Percentiles rank a stretch among this genome's conserved stretches.
These are phyloP conservation scores for Sphaerulina musiva DNA, from an alignment of 2,329 filamentous ascomycete genomes.

Conservation along the genomic window DNA sequence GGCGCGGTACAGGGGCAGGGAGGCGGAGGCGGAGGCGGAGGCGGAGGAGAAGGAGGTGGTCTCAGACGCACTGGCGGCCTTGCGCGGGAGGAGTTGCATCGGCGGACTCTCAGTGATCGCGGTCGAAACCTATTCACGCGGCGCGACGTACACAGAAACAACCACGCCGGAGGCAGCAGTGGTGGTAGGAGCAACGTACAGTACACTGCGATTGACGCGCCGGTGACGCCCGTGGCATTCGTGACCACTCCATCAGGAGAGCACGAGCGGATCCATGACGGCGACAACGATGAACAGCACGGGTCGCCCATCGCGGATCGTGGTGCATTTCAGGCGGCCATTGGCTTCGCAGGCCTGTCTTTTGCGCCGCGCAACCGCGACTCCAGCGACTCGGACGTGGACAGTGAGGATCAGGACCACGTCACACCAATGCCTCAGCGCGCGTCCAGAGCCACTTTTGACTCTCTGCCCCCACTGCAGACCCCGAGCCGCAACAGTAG, in stretches of 20 bases:
- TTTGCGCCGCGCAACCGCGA: constrained; percentile 28
- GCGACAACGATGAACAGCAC: constrained; percentile 33
- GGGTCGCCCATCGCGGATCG: constrained; percentile 42
- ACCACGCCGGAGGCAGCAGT: constrained; percentile 26
- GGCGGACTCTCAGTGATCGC: constrained; percentile 45
- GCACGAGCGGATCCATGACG: constrained; percentile 29
- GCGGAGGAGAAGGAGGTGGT: neutral
- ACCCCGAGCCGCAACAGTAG: constrained; percentile 20
- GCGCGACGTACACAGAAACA: neutral
- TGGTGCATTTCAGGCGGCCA: constrained; percentile 45
- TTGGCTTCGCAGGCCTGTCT: constrained; percentile 43
- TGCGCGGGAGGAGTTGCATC: constrained; percentile 32
- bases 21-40: neutral
- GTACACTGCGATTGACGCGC: constrained; percentile 47
- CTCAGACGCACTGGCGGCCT: constrained; percentile 24
- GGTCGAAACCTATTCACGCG: constrained; percentile 41
- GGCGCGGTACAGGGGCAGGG: constrained; percentile 16
- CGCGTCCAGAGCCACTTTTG: constrained; percentile 17
- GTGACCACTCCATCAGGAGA: constrained; percentile 35
- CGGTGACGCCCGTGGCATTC: constrained; percentile 29
- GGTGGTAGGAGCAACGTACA: constrained; percentile 11
- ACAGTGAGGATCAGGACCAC: constrained; percentile 19
- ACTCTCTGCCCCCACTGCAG: constrained; percentile 28
- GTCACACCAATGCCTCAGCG: constrained; percentile 15
- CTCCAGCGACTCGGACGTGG: constrained; percentile 16